These are phyloP conservation scores for Funneliformis mosseae DNA, from an alignment of 192 early-diverging fungal genomes.

Conservation along the genomic window DNA sequence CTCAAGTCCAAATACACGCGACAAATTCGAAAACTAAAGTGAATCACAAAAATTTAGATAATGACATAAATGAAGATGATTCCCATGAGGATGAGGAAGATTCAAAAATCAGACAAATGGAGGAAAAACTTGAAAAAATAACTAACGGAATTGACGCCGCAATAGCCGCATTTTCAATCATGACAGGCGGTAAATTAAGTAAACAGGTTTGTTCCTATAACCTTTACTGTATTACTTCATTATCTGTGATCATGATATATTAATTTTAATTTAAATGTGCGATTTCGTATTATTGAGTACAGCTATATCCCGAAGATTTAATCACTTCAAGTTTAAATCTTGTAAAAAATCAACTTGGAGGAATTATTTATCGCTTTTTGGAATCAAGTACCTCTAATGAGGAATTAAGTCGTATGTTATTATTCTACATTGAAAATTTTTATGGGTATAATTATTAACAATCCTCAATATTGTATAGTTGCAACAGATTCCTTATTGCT, in stretches of 20 bases:
- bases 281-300: background rate
- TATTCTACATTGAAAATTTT: background rate
- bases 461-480: background rate
- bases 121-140: constrained; percentile 24
- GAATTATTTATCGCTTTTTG: constrained; percentile 20
- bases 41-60: background rate
- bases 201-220: constrained; percentile 24
- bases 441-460: too few species aligned
- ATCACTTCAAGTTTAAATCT: constrained; percentile 33
- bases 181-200: constrained; percentile 34
- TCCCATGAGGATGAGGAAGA: constrained; percentile 9
- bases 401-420: constrained; percentile 27
- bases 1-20: background rate
- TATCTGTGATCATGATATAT: background rate
- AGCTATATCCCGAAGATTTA: constrained; percentile 35
- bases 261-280: background rate
- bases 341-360: constrained; percentile 28
- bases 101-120: constrained; percentile 1
- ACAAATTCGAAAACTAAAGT: too few species aligned
- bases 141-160: constrained; percentile 31
- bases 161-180: constrained; percentile 26
- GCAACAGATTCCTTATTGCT: constrained; percentile 9
- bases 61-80: background rate
- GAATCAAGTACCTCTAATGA: constrained; percentile 19
- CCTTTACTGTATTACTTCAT: background rate